phyloP scores from a whole-genome alignment of 768 basidiomycete genomes.

The Lentinula sp. region DNA sequence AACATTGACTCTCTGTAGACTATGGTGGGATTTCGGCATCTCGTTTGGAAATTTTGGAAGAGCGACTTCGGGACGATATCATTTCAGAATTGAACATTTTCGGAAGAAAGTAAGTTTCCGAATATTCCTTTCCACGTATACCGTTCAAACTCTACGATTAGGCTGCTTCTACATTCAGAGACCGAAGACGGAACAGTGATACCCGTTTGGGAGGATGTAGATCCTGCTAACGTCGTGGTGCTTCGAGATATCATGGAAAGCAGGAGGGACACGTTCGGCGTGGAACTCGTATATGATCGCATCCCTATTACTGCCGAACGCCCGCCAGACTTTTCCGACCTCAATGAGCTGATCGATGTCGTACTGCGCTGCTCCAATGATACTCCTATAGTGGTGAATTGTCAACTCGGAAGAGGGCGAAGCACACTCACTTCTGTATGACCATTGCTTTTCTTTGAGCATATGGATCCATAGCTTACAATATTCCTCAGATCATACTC shows the following conservation, averaged over 20 bases:
- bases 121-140: background rate
- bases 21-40: slow-evolving; percentile 93
- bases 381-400: slow-evolving; percentile 88
- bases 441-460: background rate
- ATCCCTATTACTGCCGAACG: slow-evolving; percentile 93
- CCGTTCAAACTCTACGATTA: slow-evolving; percentile 17
- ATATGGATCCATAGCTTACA: background rate
- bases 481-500: slow-evolving; percentile 55
- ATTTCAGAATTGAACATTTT: slow-evolving; percentile 76
- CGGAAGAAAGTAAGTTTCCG: slow-evolving; percentile 65
- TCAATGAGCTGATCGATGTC: slow-evolving; percentile 73
- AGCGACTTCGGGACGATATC: slow-evolving; percentile 84
- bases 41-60: slow-evolving; percentile 85
- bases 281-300: slow-evolving; percentile 72
- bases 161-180: slow-evolving; percentile 87
- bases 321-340: slow-evolving; percentile 66
- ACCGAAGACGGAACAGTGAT: slow-evolving; percentile 80
- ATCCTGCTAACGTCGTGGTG: slow-evolving; percentile 62
- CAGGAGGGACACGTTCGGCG: slow-evolving; percentile 35
- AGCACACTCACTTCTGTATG: slow-evolving; percentile 83
- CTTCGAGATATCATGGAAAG: slow-evolving; percentile 85
- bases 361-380: slow-evolving; percentile 63
- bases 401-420: slow-evolving; percentile 89
- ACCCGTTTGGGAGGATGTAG: slow-evolving; percentile 92
- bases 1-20: slow-evolving; percentile 37